Conservation (phyloP, 306 rosid species). For the Astragalus membranaceus region DNA sequence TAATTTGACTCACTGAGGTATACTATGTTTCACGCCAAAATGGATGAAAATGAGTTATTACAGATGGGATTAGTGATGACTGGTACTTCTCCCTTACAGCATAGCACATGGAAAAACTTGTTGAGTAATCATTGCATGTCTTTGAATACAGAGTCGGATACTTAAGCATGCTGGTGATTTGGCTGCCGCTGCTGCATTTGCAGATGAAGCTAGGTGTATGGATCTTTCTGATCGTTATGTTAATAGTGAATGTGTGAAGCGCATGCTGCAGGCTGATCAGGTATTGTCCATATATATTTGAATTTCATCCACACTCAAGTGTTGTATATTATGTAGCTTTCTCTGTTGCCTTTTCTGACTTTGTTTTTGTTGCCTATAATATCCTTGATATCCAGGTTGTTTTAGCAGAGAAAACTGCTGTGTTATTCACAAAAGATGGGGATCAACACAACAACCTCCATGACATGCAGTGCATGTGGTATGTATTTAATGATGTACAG, state of each 20-base stretch:
- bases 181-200: constrained; percentile 90
- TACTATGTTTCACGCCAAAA: background rate
- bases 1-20: too few relatives aligned
- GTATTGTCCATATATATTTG: constrained; percentile 34
- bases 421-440: constrained; percentile 94
- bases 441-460: constrained; percentile 97
- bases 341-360: constrained; percentile 13
- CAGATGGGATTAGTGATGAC: background rate
- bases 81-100: background rate
- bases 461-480: constrained; percentile 99
- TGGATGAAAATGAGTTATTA: background rate
- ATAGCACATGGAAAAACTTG: background rate
- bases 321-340: background rate
- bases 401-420: constrained; percentile 97
- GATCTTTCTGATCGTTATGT: constrained; percentile 97
- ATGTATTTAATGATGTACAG: constrained; percentile 28
- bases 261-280: constrained; percentile 99
- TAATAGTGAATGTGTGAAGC: constrained; percentile 96
- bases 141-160: constrained; percentile 79
- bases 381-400: constrained; percentile 48
- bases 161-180: constrained; percentile 98
- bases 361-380: background rate
- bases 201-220: constrained; percentile 99
- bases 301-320: background rate
- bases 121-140: constrained; percentile 14